Evolutionary conservation across 805 yeast genomes (phyloP), one percentile per base, ranked within the genome.

Genomic region (Brettanomyces anomalus): DNA sequence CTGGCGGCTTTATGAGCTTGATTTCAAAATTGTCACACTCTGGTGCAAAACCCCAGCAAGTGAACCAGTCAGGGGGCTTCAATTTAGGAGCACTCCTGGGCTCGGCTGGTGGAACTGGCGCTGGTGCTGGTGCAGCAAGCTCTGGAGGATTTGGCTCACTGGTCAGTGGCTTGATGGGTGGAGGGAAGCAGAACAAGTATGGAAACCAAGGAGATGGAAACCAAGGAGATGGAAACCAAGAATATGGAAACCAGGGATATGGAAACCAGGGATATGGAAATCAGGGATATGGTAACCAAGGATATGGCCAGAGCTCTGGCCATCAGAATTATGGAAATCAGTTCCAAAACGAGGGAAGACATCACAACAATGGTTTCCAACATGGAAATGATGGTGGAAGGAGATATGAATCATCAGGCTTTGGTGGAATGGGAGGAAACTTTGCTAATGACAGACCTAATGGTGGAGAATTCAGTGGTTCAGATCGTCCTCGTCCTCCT

Each of bases 51-150:
- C 47, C 52, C 1, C 50, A 51, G 13, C 42, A 45, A 4, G 57
- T 53, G 43, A 48, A 48, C 20, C 42, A 41, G 3, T 49, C 46
- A 15, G 62, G 64, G 37, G 62, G 63, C 3, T 53, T 58, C 44
- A 59, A 60, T 36, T 39, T 58, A 16, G 43, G 49, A 4, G 46
- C 58, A 6, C 45, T 58, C 37, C 33, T 57, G 37, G 41, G 45
- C 19, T 26, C 39, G 33, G 48, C 43, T 15, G 41, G 43, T 2
- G 40, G 46, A 19, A 39, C 39, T 33, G 16, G 41, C 16, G 36
- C 41, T 36, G 37, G 41, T 37, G 40, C n/a, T 16, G 44, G 45
- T 34, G 41, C 45, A 18, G 33, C 41, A 35, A 45, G 42, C 15
- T 36, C 43, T 3, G 40, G n/a, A n/a, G 44, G 56, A 21, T 16